A percentile compares a stretch with the other conserved stretches of the same genome.
phyloP scores from a whole-genome alignment of 1,284 basidiomycete genomes.

The Cutaneotrichosporon cavernicola region DNA sequence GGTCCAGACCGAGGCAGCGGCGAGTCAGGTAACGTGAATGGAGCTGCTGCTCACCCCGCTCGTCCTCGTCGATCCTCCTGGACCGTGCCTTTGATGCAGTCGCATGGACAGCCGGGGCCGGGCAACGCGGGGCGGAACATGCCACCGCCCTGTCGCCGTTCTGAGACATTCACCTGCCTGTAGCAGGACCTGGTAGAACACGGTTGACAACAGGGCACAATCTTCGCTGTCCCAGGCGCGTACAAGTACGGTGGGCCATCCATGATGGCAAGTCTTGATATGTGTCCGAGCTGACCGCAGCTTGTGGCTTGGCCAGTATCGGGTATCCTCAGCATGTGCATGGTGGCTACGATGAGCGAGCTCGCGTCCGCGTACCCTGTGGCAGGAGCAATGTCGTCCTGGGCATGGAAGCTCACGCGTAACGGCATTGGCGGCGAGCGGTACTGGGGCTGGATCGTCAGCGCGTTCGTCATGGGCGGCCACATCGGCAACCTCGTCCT shows the following conservation, averaged over 20 bases:
- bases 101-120: neutral
- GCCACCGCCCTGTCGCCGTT: neutral
- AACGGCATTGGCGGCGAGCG: conserved; percentile 49
- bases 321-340: conserved; percentile 38
- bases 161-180: neutral
- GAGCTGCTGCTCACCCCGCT: neutral
- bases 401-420: conserved; percentile 51
- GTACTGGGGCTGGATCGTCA: conserved; percentile 51
- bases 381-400: conserved; percentile 51
- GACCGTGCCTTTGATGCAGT: too few relatives aligned
- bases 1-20: neutral
- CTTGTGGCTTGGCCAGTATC: conserved; percentile 52
- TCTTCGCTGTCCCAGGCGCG: conserved; percentile 47
- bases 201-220: conserved; percentile 38
- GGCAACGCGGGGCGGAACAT: neutral
- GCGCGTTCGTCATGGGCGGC: conserved; percentile 49
- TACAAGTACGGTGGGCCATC: conserved; percentile 50
- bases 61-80: neutral
- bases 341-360: conserved; percentile 47
- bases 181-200: neutral
- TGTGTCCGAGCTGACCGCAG: conserved; percentile 23
- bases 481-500: conserved; percentile 48
- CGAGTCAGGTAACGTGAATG: neutral
- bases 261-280: conserved; percentile 40
- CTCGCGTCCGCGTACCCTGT: conserved; percentile 52